phyloP scores from a whole-genome alignment of 306 rosid species.

The Argentina anserina region DNA sequence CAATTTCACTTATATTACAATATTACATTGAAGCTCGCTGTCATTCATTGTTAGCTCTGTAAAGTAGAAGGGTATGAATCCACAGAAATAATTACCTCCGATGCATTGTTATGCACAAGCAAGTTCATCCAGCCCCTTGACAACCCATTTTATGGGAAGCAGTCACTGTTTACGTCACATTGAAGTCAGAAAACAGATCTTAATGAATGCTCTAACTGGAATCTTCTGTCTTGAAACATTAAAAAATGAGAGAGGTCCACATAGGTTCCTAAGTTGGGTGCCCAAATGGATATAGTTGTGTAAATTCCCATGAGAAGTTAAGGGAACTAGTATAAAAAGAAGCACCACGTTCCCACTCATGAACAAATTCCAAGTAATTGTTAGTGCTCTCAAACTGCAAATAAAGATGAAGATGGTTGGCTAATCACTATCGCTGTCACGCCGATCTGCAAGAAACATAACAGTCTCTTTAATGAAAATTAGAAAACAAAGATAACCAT shows the following conservation, averaged over 20 bases:
- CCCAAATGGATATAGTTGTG: conserved; percentile 39
- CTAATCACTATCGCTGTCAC: conserved; percentile 86
- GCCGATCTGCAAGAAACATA: conserved; percentile 66
- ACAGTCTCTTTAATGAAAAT: not conserved
- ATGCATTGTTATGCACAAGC: conserved; percentile 33
- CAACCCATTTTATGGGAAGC: conserved; percentile 20
- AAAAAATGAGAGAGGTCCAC: conserved; percentile 28
- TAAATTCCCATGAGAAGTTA: conserved; percentile 40
- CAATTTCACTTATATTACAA: conserved; percentile 40
- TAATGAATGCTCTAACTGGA: conserved; percentile 24
- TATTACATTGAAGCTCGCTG: conserved; percentile 43
- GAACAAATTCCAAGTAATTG: conserved; percentile 40
- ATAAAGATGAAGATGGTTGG: conserved; percentile 40
- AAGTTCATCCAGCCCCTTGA: conserved; percentile 35
- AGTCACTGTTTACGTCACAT: conserved; percentile 15
- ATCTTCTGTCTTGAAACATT: conserved; percentile 30
- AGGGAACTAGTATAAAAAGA: conserved; percentile 46
- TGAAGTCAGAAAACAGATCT: conserved; percentile 30
- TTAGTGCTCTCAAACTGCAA: conserved; percentile 52
- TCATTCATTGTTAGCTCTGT: conserved; percentile 40
- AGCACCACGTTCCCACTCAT: conserved; percentile 36
- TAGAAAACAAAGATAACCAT: not conserved
- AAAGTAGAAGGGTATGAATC: conserved; percentile 46
- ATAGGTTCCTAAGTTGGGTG: conserved; percentile 38
- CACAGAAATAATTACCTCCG: conserved; percentile 45